Conservation (phyloP, 345 rosid species). For the Erodium maritimum region DNA sequence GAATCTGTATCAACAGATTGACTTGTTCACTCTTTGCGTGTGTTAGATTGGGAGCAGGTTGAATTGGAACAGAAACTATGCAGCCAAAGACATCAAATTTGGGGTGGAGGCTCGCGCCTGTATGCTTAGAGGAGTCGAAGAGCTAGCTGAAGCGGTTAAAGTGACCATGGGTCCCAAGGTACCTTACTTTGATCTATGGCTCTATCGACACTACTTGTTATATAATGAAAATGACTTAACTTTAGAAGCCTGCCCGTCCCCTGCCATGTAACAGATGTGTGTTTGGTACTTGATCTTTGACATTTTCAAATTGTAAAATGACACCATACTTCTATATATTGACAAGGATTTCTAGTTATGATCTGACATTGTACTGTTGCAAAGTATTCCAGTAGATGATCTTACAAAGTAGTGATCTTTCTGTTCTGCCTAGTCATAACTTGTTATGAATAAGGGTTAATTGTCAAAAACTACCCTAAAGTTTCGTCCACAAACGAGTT, state of each 20-base stretch:
- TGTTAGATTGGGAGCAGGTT: slow-evolving; percentile 61
- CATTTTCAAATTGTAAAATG: background rate
- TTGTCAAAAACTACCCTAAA: too few species aligned
- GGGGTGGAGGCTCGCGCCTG: slow-evolving; percentile 83
- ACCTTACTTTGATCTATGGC: background rate
- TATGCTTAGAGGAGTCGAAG: slow-evolving; percentile 95
- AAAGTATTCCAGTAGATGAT: background rate
- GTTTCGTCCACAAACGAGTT: too few species aligned
- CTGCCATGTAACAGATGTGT: background rate
- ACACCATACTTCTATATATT: too few species aligned
- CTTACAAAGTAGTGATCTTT: background rate
- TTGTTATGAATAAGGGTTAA: too few species aligned
- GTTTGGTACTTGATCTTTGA: too few species aligned
- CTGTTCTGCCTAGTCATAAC: too few species aligned
- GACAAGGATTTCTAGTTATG: too few species aligned
- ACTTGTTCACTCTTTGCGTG: background rate
- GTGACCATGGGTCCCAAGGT: slow-evolving; percentile 99
- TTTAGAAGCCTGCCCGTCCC: background rate
- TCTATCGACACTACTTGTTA: background rate
- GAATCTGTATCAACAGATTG: background rate
- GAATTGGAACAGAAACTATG: slow-evolving; percentile 71
- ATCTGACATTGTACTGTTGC: background rate
- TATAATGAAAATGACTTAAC: background rate
- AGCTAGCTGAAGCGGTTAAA: slow-evolving; percentile 84
- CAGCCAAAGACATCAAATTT: slow-evolving; percentile 75